Base-by-base conservation (phyloP, 73 alveolate species). In the Blepharisma stoltei region DNA sequence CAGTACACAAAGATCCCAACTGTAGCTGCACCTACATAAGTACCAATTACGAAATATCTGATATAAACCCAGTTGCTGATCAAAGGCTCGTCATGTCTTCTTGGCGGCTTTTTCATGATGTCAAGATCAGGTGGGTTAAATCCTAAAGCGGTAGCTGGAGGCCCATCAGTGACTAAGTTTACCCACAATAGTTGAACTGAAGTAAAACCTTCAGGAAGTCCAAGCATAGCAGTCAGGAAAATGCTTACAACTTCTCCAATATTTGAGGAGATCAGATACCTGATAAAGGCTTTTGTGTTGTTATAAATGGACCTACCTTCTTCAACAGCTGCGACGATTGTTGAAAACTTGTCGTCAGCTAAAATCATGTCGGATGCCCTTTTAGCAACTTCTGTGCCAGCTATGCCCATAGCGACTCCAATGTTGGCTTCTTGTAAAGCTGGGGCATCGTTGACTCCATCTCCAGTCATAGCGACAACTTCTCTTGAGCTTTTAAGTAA, bases 401-500 rank as follows among this genome's bases (percentile, higher is more conserved):
- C 89, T 68, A 97, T 94, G 54, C 98, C 99, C 99, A 98, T 97
- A 53, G 99, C 99, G 78, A 97, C 90, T 54, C 99, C 99, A 78
- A 98, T 98, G 84, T 91, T 90, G 41, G 99, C 98, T 88, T 95
- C 92, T 87, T 96, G 94, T 21, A 98, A 85, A 20, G 99, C 99
- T 5, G 99, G 99, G 21, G 99, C 99, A 89, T 97, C 99, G 77
- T 97, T 97, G 50, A 97, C 99, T 32, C 99, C 99, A 88, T 97
- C 99, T 18, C 99, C 99, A 65, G 99, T 95, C 96, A 98, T 98
- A 18, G 99, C 99, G 6, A 92, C 98, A 65, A 83, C 80, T 67
- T 83, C 88, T 7, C 75, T 80, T 48, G 7, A 14, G 11, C 27
- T n/a, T 25, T 25, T 45, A 9, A 73, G 50, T 7, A 55, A 14